Base-by-base conservation (phyloP, 805 yeast species). In the Yamadazyma tumulicola region DNA sequence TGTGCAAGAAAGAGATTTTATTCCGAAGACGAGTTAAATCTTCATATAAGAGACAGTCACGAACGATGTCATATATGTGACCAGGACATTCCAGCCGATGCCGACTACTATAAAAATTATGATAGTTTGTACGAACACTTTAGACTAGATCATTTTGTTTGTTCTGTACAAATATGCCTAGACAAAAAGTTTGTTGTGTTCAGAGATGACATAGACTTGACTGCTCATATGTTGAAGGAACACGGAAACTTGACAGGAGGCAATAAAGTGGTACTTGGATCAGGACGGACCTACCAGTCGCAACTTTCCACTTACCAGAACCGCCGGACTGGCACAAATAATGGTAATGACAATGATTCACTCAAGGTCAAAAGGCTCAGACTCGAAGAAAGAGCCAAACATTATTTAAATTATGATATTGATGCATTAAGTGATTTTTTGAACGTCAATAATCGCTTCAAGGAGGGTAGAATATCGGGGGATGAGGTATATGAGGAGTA, bases 141-240 rank as follows among this genome's bases (percentile, higher is more conserved):
- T 59, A 69, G 65, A 46, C 56, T 52, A 4, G 77, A 72, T 26
- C 99, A 93, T 58, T 86, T 67, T 57, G 77, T 79, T 11, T 93
- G 99, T 61, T 69, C 73, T 20, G 82, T 84, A 13, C 85, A 76
- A 31, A 51, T 73, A 9, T 93, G 99, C 61, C 59, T 89, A 31
- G 97, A 89, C 37, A 79, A 84, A 57, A 85, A 85, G 54, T 91
- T 93, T 61, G 93, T 93, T 15, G 98, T 91, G 1, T 93, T 93
- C 54, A 74, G 81, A 15, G 91, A 87, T 42, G 93, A 85, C 34
- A 59, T 88, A 36, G 97, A 88, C 47, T 67, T 93, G 35, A 81
- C 84, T 35, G 89, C 94, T 1, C 98, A 93, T 58, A 81, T 87
- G 79, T 59, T 87, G 30, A 75, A 78, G 44, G 91, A 83, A 47